Conservation (phyloP, 768 basidiomycete species). For the Termitomyces sp. region DNA sequence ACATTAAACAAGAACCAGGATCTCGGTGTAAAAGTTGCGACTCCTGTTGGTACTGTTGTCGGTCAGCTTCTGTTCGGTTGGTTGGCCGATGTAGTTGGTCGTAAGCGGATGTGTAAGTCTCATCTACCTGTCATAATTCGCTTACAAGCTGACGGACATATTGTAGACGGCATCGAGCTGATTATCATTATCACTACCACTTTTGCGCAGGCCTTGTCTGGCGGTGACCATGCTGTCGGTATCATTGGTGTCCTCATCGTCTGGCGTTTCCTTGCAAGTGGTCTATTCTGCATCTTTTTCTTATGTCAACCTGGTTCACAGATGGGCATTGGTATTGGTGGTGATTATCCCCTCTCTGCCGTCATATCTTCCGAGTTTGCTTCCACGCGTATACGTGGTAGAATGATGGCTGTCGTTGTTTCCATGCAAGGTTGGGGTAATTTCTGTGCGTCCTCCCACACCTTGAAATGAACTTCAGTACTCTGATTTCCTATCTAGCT, state of each 20-base stretch:
- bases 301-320: constrained; percentile 11
- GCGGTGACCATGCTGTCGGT: constrained; percentile 55
- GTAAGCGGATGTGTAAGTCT: constrained; percentile 72
- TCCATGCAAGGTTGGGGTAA: constrained; percentile 87
- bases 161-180: constrained; percentile 60
- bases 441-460: constrained; percentile 40
- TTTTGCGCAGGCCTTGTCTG: constrained; percentile 81
- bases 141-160: not conserved
- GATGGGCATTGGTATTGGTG: constrained; percentile 84
- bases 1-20: constrained; percentile 55
- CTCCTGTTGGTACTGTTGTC: constrained; percentile 70
- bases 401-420: constrained; percentile 87
- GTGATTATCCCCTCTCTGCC: constrained; percentile 82
- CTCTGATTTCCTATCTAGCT: constrained; percentile 25
- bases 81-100: constrained; percentile 71
- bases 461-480: not conserved
- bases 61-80: constrained; percentile 79
- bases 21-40: constrained; percentile 73
- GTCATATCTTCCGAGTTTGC: constrained; percentile 91
- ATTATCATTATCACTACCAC: constrained; percentile 79
- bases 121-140: not conserved
- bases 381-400: constrained; percentile 66
- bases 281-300: constrained; percentile 15
- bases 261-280: constrained; percentile 70
- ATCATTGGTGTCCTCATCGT: constrained; percentile 74